A percentile compares a stretch with the other conserved stretches of the same genome.
Evolutionary conservation across 2,329 filamentous ascomycete species (phyloP).

Genomic region (Dactylellina haptotyla): DNA sequence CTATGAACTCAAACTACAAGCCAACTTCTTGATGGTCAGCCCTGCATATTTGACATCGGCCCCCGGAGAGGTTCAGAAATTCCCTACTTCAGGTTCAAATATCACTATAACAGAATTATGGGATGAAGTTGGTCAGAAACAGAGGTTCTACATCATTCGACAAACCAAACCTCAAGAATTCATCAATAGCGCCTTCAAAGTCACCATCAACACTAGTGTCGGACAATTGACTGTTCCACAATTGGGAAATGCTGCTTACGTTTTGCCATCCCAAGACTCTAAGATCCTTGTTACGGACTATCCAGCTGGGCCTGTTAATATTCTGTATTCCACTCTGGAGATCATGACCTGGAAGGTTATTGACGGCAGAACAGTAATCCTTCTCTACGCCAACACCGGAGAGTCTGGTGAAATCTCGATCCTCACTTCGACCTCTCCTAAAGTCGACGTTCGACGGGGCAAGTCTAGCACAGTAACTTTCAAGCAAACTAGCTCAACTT

Average conservation of each 20-base stretch:
- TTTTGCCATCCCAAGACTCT: constrained; percentile 59
- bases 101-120: constrained; percentile 50
- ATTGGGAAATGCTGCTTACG: constrained; percentile 69
- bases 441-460: constrained; percentile 61
- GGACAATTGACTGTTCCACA: constrained; percentile 65
- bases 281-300: constrained; percentile 75
- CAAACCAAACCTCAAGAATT: constrained; percentile 54
- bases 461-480: constrained; percentile 60
- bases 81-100: constrained; percentile 35
- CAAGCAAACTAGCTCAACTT: constrained; percentile 58
- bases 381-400: constrained; percentile 72
- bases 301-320: constrained; percentile 68
- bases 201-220: constrained; percentile 57
- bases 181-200: constrained; percentile 57
- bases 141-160: constrained; percentile 47
- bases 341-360: constrained; percentile 76
- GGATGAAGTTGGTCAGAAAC: constrained; percentile 56
- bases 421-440: constrained; percentile 60
- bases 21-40: constrained; percentile 78
- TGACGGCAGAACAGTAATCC: constrained; percentile 68
- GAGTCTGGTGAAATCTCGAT: constrained; percentile 72
- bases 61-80: constrained; percentile 59
- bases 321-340: constrained; percentile 76
- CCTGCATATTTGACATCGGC: constrained; percentile 73
- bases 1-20: constrained; percentile 79